phyloP scores from a whole-genome alignment of 371 early-diverging fungal genomes.

The Mycotypha africana region DNA sequence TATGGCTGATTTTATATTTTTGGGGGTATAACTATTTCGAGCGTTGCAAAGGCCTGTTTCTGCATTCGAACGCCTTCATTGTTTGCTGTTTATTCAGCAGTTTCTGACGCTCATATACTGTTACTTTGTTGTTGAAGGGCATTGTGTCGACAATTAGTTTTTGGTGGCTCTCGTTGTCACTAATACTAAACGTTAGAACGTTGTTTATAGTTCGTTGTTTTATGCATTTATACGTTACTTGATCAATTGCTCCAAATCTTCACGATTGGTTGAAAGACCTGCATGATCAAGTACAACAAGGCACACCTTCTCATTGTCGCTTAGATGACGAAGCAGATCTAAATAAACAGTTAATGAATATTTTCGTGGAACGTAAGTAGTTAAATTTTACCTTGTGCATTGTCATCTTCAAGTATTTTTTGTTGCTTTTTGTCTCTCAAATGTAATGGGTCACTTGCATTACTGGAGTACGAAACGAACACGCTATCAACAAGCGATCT shows the following conservation, averaged over 20 bases:
- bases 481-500: slow-evolving; percentile 17
- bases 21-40: slow-evolving; percentile 1
- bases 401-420: slow-evolving; percentile 13
- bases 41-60: slow-evolving; percentile 7
- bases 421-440: slow-evolving; percentile 15
- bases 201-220: slow-evolving; percentile 11
- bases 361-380: slow-evolving; percentile 13
- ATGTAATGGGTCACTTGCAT: slow-evolving; percentile 15
- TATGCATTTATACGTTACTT: slow-evolving; percentile 14
- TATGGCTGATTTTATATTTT: slow-evolving; percentile 8
- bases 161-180: slow-evolving; percentile 10
- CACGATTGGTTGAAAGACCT: slow-evolving; percentile 17
- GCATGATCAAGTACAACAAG: slow-evolving; percentile 14
- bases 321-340: slow-evolving; percentile 12
- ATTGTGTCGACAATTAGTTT: slow-evolving; percentile 10
- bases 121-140: slow-evolving; percentile 13
- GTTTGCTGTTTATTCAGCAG: slow-evolving; percentile 9
- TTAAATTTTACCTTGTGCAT: slow-evolving; percentile 14
- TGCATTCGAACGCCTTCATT: slow-evolving; percentile 13
- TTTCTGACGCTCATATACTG: slow-evolving; percentile 9
- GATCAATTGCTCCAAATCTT: slow-evolving; percentile 12
- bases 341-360: slow-evolving; percentile 14
- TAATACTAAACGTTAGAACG: slow-evolving; percentile 12
- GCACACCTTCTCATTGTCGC: slow-evolving; percentile 10
- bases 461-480: slow-evolving; percentile 14